Evolutionary conservation across 345 rosid genomes (phyloP).

Genomic region (Nasturtium officinale): DNA sequence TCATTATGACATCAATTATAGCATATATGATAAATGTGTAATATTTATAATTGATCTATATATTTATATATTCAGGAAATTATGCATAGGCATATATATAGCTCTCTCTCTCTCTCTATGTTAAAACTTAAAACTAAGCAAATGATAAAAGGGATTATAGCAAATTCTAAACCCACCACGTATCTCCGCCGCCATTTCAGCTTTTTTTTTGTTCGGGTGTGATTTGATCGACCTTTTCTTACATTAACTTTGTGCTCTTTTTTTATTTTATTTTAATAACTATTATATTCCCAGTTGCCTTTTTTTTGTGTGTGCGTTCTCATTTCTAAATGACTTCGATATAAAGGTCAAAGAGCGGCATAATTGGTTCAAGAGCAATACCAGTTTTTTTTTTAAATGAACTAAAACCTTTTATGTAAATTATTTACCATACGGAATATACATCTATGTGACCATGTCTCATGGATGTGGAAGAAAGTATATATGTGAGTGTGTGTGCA

Average conservation of each 20-base stretch:
- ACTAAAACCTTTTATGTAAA: neutral
- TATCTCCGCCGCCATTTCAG: slow-evolving; percentile 46
- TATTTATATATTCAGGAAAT: slow-evolving; percentile 5
- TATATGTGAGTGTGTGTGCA: neutral
- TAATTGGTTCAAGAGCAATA: neutral
- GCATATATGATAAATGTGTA: neutral
- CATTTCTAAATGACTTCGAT: neutral
- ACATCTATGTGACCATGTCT: too few species aligned
- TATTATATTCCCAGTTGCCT: neutral
- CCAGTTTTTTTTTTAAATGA: neutral
- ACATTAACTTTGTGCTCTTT: slow-evolving; percentile 1
- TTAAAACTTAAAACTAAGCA: slow-evolving; percentile 17
- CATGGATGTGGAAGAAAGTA: neutral
- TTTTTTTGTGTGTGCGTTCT: neutral
- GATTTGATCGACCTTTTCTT: slow-evolving; percentile 31
- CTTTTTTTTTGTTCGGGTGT: slow-evolving; percentile 2
- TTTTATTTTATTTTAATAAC: neutral
- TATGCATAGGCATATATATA: slow-evolving; percentile 24
- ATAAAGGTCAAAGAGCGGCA: neutral
- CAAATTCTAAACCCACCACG: slow-evolving; percentile 45
- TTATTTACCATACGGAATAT: neutral
- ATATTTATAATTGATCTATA: slow-evolving; percentile 9
- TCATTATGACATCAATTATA: slow-evolving; percentile 37
- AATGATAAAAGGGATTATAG: slow-evolving; percentile 29
- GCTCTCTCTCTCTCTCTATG: slow-evolving; percentile 5